A percentile compares a stretch with the other conserved stretches of the same genome.
Conservation (phyloP, 257 asterid genomes). For the Agastache rugosa region DNA sequence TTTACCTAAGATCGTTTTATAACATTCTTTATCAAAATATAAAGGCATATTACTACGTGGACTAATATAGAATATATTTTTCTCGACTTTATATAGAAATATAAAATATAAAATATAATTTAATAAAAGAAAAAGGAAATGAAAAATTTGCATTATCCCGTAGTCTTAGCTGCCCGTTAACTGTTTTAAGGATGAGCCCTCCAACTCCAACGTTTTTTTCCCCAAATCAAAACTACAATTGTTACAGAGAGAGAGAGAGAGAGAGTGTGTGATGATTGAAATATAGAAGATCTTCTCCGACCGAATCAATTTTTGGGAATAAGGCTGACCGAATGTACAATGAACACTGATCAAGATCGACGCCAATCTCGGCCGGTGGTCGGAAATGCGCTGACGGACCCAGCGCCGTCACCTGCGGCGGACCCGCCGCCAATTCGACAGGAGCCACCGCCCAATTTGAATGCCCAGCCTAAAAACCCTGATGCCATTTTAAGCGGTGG, state of each 20-base stretch:
- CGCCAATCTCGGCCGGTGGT: slow-evolving; percentile 27
- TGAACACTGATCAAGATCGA: slow-evolving; percentile 32
- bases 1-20: no score
- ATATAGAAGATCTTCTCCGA: slow-evolving; percentile 7
- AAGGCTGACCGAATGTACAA: slow-evolving; percentile 33
- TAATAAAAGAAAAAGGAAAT: not conserved
- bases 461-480: slow-evolving; percentile 50
- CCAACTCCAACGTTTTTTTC: slow-evolving; percentile 24
- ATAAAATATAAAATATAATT: no score
- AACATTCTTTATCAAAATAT: no score
- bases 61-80: no score
- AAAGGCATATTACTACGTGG: no score
- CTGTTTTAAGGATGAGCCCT: slow-evolving; percentile 31
- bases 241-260: slow-evolving; percentile 19
- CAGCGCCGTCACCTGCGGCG: slow-evolving; percentile 32
- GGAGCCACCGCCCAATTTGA: slow-evolving; percentile 18
- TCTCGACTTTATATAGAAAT: no score
- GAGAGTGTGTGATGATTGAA: not conserved
- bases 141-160: slow-evolving; percentile 34
- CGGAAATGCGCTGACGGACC: slow-evolving; percentile 24
- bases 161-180: slow-evolving; percentile 33
- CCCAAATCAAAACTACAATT: slow-evolving; percentile 31
- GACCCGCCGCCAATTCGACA: slow-evolving; percentile 24
- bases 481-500: slow-evolving; percentile 65
- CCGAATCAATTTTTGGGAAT: slow-evolving; percentile 7